Conservation (phyloP, 331 rosid species). For the Malus hybrid region DNA sequence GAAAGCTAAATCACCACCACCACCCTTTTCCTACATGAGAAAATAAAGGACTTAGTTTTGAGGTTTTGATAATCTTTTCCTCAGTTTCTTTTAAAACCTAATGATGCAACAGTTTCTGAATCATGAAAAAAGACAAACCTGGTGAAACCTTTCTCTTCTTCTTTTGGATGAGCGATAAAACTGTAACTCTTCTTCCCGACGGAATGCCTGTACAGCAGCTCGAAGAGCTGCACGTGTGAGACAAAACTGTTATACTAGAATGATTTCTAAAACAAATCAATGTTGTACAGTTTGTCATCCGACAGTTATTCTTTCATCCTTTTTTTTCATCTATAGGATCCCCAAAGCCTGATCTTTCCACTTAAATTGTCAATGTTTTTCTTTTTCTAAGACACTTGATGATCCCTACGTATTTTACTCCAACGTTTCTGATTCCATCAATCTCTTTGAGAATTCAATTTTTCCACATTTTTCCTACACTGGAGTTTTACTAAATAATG, state of each 20-base stretch:
- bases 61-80: not conserved
- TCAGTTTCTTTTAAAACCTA: not conserved
- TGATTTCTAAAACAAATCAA: constrained; percentile 4
- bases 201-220: constrained; percentile 89
- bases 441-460: not conserved
- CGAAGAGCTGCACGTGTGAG: constrained; percentile 61
- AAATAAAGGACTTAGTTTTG: not conserved
- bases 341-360: not conserved
- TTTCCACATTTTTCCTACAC: not conserved
- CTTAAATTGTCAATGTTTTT: not conserved
- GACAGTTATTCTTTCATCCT: not conserved
- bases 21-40: constrained; percentile 60
- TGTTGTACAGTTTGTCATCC: not conserved
- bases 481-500: not conserved
- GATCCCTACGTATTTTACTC: not conserved
- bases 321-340: not conserved
- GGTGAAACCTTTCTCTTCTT: constrained; percentile 76
- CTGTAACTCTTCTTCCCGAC: constrained; percentile 79
- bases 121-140: constrained; percentile 45
- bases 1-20: constrained; percentile 55
- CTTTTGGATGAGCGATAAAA: constrained; percentile 70
- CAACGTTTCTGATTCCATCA: not conserved
- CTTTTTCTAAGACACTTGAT: not conserved
- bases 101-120: not conserved
- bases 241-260: constrained; percentile 8